phyloP scores from a whole-genome alignment of 495 filamentous ascomycete genomes.

The Cryomyces antarcticus region DNA sequence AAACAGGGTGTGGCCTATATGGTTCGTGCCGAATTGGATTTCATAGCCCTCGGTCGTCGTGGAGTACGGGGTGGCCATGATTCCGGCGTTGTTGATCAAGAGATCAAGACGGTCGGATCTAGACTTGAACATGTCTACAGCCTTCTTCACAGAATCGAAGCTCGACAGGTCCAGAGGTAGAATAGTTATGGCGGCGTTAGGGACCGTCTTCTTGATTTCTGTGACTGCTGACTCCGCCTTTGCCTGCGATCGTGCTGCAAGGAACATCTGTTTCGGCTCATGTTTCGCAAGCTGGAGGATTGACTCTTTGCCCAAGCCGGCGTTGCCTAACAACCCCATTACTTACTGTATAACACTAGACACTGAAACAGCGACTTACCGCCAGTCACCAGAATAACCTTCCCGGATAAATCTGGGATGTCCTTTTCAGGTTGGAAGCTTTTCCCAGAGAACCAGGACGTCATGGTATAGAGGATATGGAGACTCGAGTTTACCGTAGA shows the following conservation, averaged over 20 bases:
- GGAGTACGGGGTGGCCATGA: slow-evolving; percentile 31
- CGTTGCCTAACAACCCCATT: slow-evolving; percentile 25
- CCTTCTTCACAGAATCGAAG: slow-evolving; percentile 29
- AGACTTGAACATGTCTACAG: slow-evolving; percentile 25
- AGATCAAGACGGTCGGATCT: slow-evolving; percentile 27
- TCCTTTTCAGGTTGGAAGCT: slow-evolving; percentile 16
- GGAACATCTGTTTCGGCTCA: slow-evolving; percentile 37
- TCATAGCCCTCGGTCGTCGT: slow-evolving; percentile 45
- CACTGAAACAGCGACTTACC: slow-evolving; percentile 3
- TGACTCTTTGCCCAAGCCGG: slow-evolving; percentile 45
- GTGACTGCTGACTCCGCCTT: slow-evolving; percentile 31
- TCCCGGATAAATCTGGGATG: slow-evolving; percentile 9
- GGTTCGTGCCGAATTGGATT: slow-evolving; percentile 51
- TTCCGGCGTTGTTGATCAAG: slow-evolving; percentile 50
- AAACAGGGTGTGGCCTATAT: slow-evolving; percentile 47
- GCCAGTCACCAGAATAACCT: slow-evolving; percentile 12
- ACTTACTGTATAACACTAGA: neutral
- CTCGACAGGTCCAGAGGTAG: slow-evolving; percentile 31
- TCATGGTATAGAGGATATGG: neutral
- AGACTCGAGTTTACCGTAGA: no score
- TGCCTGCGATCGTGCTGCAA: slow-evolving; percentile 34
- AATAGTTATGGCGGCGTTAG: slow-evolving; percentile 27
- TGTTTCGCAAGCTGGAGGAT: slow-evolving; percentile 41
- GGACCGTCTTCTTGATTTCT: slow-evolving; percentile 25
- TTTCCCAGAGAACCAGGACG: slow-evolving; percentile 1